Conservation (phyloP, 345 rosid species). For the Theobroma cacao region DNA sequence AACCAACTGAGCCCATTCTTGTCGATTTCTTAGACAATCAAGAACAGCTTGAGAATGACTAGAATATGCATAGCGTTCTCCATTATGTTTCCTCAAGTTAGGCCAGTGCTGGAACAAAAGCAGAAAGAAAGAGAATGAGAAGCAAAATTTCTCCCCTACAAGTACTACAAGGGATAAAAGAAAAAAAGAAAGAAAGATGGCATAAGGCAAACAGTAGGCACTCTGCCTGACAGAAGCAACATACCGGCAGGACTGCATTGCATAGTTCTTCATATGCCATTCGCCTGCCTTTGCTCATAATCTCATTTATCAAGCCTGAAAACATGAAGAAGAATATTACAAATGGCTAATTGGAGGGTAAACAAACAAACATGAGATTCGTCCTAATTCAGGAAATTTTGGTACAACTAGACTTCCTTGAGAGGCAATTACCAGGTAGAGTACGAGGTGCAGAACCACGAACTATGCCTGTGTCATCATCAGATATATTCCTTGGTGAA, state of each 20-base stretch:
- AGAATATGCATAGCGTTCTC: constrained; percentile 96
- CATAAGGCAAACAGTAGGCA: constrained; percentile 7
- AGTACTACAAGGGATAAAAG: not conserved
- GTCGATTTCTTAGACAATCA: constrained; percentile 94
- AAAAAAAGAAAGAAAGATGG: not conserved
- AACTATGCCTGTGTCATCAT: constrained; percentile 55
- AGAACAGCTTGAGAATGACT: constrained; percentile 99
- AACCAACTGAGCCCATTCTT: constrained; percentile 94
- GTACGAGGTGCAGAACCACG: constrained; percentile 62
- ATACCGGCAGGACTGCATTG: constrained; percentile 92
- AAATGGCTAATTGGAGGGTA: not conserved
- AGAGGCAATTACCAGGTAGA: constrained; percentile 54
- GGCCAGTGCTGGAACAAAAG: constrained; percentile 84
- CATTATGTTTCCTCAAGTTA: constrained; percentile 95
- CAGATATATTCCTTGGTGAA: constrained; percentile 63
- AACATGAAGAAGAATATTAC: not conserved
- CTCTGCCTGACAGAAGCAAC: constrained; percentile 3
- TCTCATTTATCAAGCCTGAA: constrained; percentile 78
- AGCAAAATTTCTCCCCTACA: not conserved
- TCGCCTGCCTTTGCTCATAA: constrained; percentile 91
- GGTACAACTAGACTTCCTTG: not conserved
- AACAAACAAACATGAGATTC: not conserved
- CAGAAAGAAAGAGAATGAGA: constrained; percentile 10
- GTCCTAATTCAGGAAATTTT: not conserved
- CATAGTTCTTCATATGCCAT: constrained; percentile 96